Evolutionary conservation across 495 filamentous ascomycete species (phyloP).

Genomic region (Hypoxylon cercidicola): DNA sequence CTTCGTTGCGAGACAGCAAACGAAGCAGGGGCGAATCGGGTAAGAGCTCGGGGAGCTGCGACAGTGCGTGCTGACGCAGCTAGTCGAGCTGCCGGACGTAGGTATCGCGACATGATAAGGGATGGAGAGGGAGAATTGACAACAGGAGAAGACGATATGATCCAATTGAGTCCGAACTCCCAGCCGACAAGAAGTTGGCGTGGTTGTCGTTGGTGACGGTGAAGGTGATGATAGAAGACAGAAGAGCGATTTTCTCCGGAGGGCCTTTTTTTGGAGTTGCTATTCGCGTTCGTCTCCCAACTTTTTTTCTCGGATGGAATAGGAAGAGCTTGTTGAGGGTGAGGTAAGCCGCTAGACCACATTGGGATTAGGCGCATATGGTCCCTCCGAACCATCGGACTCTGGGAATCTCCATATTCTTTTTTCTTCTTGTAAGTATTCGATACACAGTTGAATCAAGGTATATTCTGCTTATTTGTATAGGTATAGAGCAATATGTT

Average conservation of each 20-base stretch:
- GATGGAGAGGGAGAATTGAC: constrained; percentile 26
- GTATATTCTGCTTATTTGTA: too few species aligned
- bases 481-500: too few species aligned
- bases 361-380: constrained; percentile 16
- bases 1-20: constrained; percentile 58
- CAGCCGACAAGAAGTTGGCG: constrained; percentile 35
- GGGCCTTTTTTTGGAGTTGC: constrained; percentile 42
- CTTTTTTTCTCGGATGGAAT: constrained; percentile 44
- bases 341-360: constrained; percentile 23
- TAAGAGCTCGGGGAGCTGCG: constrained; percentile 59
- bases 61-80: constrained; percentile 70
- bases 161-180: constrained; percentile 25
- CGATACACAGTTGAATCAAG: background rate
- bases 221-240: constrained; percentile 8
- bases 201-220: constrained; percentile 16
- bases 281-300: constrained; percentile 39
- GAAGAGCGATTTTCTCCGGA: constrained; percentile 43
- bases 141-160: constrained; percentile 34
- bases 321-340: constrained; percentile 45
- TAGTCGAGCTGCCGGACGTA: constrained; percentile 82
- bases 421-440: background rate
- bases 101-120: constrained; percentile 71
- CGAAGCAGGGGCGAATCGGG: constrained; percentile 50
- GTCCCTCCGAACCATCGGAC: constrained; percentile 28
- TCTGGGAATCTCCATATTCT: constrained; percentile 9